A percentile compares a stretch with the other conserved stretches of the same genome.
These are phyloP conservation scores for Ichthyophthirius multifiliis DNA, from an alignment of 169 alveolate species.

Conservation along the genomic window DNA sequence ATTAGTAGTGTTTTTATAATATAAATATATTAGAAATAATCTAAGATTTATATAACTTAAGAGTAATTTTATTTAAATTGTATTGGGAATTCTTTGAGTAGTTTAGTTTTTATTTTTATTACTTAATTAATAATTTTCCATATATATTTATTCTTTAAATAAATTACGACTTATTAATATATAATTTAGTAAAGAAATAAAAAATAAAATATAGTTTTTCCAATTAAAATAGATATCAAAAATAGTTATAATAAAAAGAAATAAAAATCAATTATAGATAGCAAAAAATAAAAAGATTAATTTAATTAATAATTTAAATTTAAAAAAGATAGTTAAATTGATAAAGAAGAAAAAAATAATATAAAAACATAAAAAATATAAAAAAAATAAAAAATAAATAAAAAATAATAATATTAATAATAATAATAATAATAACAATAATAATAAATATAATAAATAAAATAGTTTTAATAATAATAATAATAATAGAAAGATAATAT, in stretches of 20 bases:
- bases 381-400: too few species aligned
- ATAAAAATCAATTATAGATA: background rate
- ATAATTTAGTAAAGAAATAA: background rate
- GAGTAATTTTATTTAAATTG: too few species aligned
- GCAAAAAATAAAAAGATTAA: background rate
- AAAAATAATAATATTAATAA: too few species aligned
- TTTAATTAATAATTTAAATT: too few species aligned
- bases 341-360: background rate
- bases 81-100: background rate
- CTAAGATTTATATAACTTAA: background rate
- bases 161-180: constrained; percentile 1
- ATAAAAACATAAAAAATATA: too few species aligned
- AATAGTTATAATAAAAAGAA: background rate
- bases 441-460: too few species aligned
- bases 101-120: background rate
- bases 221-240: background rate
- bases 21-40: background rate
- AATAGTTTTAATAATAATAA: too few species aligned
- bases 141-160: background rate
- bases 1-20: background rate
- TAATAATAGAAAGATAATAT: too few species aligned
- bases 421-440: too few species aligned
- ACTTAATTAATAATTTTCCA: background rate
- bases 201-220: background rate
- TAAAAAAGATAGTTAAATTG: background rate